These are phyloP conservation scores for Malus hybrid DNA, from an alignment of 331 rosid genomes.

Conservation along the genomic window DNA sequence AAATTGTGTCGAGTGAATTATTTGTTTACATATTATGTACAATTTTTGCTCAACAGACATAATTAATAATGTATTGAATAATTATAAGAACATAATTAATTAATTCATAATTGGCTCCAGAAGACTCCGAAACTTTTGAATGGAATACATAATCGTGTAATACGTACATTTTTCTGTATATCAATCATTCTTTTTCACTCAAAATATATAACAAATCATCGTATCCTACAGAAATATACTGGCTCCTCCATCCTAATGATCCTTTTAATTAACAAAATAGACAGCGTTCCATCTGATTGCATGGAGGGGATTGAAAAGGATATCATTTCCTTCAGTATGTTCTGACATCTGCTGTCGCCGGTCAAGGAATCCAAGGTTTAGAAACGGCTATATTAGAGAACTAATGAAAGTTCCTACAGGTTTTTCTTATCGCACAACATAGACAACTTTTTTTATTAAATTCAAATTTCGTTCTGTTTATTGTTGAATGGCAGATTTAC, in stretches of 20 bases:
- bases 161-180: background rate
- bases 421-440: too few relatives aligned
- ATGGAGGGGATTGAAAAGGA: conserved; percentile 20
- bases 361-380: conserved; percentile 75
- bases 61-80: too few relatives aligned
- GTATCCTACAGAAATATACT: conserved; percentile 35
- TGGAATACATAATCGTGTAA: conserved; percentile 38
- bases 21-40: too few relatives aligned
- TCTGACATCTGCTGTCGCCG: conserved; percentile 78
- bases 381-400: conserved; percentile 67
- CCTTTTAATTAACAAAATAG: conserved; percentile 84
- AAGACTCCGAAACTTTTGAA: conserved; percentile 65
- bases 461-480: too few relatives aligned
- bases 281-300: conserved; percentile 36
- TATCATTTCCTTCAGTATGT: conserved; percentile 41
- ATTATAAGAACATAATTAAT: too few relatives aligned
- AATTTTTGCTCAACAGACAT: too few relatives aligned
- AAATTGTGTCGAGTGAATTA: too few relatives aligned
- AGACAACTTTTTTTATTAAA: too few relatives aligned
- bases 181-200: background rate
- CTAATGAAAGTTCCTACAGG: too few relatives aligned
- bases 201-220: background rate
- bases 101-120: conserved; percentile 31
- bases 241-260: conserved; percentile 67
- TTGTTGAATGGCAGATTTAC: too few relatives aligned